Percentiles rank a stretch among this genome's conserved stretches.
These are phyloP conservation scores for Apiospora pterosperma DNA, from an alignment of 2,329 filamentous ascomycete species.

Conservation along the genomic window DNA sequence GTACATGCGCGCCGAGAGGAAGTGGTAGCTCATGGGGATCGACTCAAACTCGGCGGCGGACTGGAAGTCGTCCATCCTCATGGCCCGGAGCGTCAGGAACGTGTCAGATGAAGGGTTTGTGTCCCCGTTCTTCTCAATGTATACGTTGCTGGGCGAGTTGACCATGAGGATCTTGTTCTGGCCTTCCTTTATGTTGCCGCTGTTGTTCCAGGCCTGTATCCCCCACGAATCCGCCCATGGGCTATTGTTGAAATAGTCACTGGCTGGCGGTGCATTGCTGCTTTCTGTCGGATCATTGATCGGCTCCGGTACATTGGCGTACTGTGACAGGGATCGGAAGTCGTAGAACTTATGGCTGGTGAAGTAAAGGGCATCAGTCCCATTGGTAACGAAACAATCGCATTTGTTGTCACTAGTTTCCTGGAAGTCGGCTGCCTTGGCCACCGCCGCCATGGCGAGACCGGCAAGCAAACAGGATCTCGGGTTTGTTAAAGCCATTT, in stretches of 20 bases:
- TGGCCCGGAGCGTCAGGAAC: conserved; percentile 45
- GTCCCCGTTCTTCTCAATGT: conserved; percentile 38
- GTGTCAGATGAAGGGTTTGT: conserved; percentile 29
- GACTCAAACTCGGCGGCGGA: conserved; percentile 47
- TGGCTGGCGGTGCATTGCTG: conserved; percentile 22
- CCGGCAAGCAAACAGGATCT: conserved; percentile 8
- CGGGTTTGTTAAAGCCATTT: conserved; percentile 9
- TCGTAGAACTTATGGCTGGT: conserved; percentile 45
- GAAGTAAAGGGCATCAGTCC: conserved; percentile 37
- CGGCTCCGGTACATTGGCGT: conserved; percentile 28
- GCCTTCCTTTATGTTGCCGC: conserved; percentile 12
- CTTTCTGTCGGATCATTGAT: conserved; percentile 22
- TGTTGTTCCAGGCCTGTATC: conserved; percentile 30
- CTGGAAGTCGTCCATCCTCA: conserved; percentile 41
- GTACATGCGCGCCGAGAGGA: conserved; percentile 44
- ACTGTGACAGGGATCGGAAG: conserved; percentile 39
- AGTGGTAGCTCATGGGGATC: conserved; percentile 27
- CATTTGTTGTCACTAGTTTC: conserved; percentile 28
- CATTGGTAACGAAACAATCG: conserved; percentile 44
- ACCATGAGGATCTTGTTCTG: conserved; percentile 29
- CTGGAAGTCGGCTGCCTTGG: conserved; percentile 13
- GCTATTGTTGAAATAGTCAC: conserved; percentile 28
- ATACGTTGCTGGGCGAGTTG: conserved; percentile 39
- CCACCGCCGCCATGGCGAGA: conserved; percentile 13
- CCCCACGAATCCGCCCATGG: conserved; percentile 28